Evolutionary conservation across 805 yeast genomes (phyloP), one percentile per base, ranked within the genome.

Genomic region (Yamadazyma insecticola): DNA sequence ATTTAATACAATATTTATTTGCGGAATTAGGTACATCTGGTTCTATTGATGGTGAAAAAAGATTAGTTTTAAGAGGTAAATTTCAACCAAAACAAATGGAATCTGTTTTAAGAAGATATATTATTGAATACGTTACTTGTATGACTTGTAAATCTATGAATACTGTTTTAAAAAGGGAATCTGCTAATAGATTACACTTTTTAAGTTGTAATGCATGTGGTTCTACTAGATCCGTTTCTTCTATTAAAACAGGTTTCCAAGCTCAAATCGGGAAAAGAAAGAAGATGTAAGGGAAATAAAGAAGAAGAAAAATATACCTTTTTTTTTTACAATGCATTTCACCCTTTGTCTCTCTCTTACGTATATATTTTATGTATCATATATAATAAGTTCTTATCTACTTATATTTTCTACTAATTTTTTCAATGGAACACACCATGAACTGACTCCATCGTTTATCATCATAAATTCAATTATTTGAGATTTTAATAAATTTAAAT

Each of bases 11-110:
- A 69, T 92, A 83, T 65, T 67, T 92, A 63, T 92, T 92, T 66
- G 97, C 97, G 1, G 99, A 92, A 70, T 74, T 92, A 75, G 99
- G 99, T 80, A 92, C 99, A 13, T 87, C 97, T 2, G 99, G 99
- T 56, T 89, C 97, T 35, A 90, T 92, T 39, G 99, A 92, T 66
- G 98, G 97, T 60, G 90, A 86, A 63, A 86, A 88, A 72, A 82
- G 98, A 65, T 77, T 92, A 60, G 88, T 92, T 43, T 90, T 92
- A 61, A 92, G 87, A 72, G 99, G 99, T 72, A 85, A 95, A 63
- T 92, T 88, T 74, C 95, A 84, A 69, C 96, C 95, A 49, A 92
- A 90, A 67, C 96, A 89, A 64, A 81, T 92, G 74, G 98, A 92
- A 67, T 82, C 88, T 44, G 95, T 92, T 42, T 74, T 92, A 65